Percentiles rank a stretch among this genome's conserved stretches.
Conservation (phyloP, 1,284 basidiomycete genomes). For the Puccinia hordei region DNA sequence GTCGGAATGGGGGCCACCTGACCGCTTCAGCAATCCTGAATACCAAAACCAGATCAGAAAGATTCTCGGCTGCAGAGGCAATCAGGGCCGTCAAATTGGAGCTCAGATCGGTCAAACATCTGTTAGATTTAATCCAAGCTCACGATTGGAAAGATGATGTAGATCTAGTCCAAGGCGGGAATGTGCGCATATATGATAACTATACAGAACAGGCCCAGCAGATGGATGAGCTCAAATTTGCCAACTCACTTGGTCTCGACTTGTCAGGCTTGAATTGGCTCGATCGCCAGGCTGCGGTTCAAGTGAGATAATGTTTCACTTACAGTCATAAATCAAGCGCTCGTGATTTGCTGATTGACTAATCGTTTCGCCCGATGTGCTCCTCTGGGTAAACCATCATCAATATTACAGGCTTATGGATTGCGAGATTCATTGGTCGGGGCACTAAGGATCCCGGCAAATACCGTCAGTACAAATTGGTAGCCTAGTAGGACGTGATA, state of each 20-base stretch:
- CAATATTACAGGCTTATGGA: background rate
- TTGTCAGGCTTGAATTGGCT: constrained; percentile 64
- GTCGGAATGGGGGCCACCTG: constrained; percentile 74
- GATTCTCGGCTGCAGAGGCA: constrained; percentile 66
- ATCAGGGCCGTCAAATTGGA: constrained; percentile 67
- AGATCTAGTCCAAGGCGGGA: constrained; percentile 69
- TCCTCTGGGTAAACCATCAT: background rate
- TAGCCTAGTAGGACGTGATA: constrained; percentile 63
- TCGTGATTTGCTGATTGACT: no score
- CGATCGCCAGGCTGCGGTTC: constrained; percentile 63
- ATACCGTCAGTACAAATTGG: background rate
- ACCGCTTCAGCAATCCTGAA: constrained; percentile 64
- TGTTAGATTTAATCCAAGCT: constrained; percentile 65
- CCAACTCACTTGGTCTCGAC: constrained; percentile 65
- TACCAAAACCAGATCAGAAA: constrained; percentile 61
- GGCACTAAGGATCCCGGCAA: background rate
- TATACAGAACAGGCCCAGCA: constrained; percentile 61
- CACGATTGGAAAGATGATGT: constrained; percentile 64
- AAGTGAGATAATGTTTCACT: constrained; percentile 60
- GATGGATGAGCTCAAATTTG: constrained; percentile 65
- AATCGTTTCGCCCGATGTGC: background rate
- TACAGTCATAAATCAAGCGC: background rate
- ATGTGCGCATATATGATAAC: constrained; percentile 57
- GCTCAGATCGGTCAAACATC: constrained; percentile 64
- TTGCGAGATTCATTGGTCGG: background rate